Evolutionary conservation across 768 basidiomycete genomes (phyloP), one percentile per base, ranked within the genome.

Genomic region (Boletus huronensis): DNA sequence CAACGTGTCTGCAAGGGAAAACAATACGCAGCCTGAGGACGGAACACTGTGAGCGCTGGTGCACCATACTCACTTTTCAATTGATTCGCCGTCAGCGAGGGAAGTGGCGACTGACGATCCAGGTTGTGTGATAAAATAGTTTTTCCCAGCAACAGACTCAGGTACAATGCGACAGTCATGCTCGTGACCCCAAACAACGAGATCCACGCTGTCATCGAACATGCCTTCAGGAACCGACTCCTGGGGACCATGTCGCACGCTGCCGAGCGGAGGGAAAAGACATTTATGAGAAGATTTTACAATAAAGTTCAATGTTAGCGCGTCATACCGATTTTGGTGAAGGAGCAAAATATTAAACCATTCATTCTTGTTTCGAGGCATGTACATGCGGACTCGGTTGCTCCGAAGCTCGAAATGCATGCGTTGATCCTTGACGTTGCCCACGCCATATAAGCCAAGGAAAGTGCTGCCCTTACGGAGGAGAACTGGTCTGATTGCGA

Each of bases 141-240:
- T 81, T 70, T 96, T 95, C 13, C 91, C 93, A 5, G 92, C 86
- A 8, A 99, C 96, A 6, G 84, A 80, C 64, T 97, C 93, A 0
- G 97, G 96, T 2, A 84, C 76, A 50, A 96, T 90, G 29, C 95
- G 83, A 64, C 96, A 98, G 70, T 98, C 97, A 67, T 99, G 97
- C 70, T 99, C 97, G 69, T 99, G 97, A 7, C 97, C 97, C 97
- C 97, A 99, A 2, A 99, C 78, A 7, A 99, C 91, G 16, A 99
- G 79, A 63, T 98, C 85, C 34, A 98, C 79, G 62, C 85, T 88
- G 65, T 99, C 93, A 66, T 98, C 96, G 61, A 99, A 99, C 84
- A 98, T 89, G 56, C 90, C 89, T 64, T 98, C 97, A 8, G 96
- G 94, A 1, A 98, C 95, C 13, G 81, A 93, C 61, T 93, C 90